A percentile compares a stretch with the other conserved stretches of the same genome.
Conservation (phyloP, 2,329 filamentous ascomycete genomes). For the Cladosporium colombiae region DNA sequence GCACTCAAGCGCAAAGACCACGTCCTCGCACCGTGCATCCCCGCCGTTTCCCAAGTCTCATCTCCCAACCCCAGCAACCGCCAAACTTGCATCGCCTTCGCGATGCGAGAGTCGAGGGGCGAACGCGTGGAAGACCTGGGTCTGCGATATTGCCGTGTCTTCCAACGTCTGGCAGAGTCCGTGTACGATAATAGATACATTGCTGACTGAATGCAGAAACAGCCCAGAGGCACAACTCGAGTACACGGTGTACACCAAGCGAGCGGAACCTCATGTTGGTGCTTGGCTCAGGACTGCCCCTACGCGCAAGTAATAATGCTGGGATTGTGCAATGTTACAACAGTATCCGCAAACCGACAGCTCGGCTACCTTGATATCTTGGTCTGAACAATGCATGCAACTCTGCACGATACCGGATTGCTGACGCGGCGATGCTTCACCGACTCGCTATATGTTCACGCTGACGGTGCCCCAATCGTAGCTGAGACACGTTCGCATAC, state of each 20-base stretch:
- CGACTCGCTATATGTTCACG: background rate
- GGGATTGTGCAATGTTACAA: background rate
- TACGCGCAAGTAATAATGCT: background rate
- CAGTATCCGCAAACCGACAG: background rate
- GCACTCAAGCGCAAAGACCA: constrained; percentile 1
- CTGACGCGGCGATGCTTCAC: background rate
- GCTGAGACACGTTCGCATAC: background rate
- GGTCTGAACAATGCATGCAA: background rate
- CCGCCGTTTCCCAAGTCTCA: constrained; percentile 6
- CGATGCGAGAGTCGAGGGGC: background rate
- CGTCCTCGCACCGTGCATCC: background rate
- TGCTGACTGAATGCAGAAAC: background rate
- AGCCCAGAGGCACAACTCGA: background rate
- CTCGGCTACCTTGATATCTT: background rate
- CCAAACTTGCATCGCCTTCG: background rate
- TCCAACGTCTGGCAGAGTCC: background rate
- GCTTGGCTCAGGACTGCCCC: background rate
- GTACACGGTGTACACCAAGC: background rate
- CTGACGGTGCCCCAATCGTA: background rate
- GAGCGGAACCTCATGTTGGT: background rate
- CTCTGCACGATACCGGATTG: background rate
- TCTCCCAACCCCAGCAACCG: constrained; percentile 3
- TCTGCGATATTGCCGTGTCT: background rate
- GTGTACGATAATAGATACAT: background rate
- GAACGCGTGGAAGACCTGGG: background rate